Percentiles rank a stretch among this genome's conserved stretches.
phyloP scores from a whole-genome alignment of 2,329 filamentous ascomycete genomes.

The Fusarium begoniae region DNA sequence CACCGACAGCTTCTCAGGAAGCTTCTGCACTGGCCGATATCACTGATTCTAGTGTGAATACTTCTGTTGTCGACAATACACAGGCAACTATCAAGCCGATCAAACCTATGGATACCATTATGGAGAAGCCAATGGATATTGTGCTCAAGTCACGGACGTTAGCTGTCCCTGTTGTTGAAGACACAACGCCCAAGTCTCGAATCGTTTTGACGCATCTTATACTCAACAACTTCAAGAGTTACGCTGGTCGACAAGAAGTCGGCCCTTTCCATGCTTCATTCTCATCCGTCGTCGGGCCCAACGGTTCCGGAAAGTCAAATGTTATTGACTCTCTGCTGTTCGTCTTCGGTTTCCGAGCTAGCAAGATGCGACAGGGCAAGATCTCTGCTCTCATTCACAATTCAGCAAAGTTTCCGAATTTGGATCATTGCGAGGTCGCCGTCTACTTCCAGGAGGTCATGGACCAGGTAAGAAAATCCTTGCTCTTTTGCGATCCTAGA shows the following conservation, averaged over 20 bases:
- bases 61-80: slow-evolving; percentile 41
- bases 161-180: slow-evolving; percentile 74
- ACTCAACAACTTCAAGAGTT: slow-evolving; percentile 98
- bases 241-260: slow-evolving; percentile 93
- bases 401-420: slow-evolving; percentile 83
- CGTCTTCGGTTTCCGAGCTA: slow-evolving; percentile 98
- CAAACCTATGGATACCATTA: slow-evolving; percentile 77
- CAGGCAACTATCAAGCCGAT: slow-evolving; percentile 70
- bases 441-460: slow-evolving; percentile 97
- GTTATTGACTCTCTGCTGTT: slow-evolving; percentile 98
- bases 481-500: too few relatives aligned
- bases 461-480: slow-evolving; percentile 68
- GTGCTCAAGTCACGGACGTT: slow-evolving; percentile 84
- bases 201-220: slow-evolving; percentile 94
- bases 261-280: slow-evolving; percentile 97
- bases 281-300: slow-evolving; percentile 96
- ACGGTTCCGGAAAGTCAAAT: slow-evolving; percentile 98
- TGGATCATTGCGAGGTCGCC: slow-evolving; percentile 93
- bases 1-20: slow-evolving; percentile 63
- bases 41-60: slow-evolving; percentile 72
- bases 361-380: slow-evolving; percentile 99
- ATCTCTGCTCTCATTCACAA: slow-evolving; percentile 98
- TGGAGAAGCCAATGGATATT: slow-evolving; percentile 94
- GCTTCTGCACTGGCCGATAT: slow-evolving; percentile 76
- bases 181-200: slow-evolving; percentile 80